Base-by-base conservation (phyloP, 208 protist genomes). In the Leishmania mexicana region DNA sequence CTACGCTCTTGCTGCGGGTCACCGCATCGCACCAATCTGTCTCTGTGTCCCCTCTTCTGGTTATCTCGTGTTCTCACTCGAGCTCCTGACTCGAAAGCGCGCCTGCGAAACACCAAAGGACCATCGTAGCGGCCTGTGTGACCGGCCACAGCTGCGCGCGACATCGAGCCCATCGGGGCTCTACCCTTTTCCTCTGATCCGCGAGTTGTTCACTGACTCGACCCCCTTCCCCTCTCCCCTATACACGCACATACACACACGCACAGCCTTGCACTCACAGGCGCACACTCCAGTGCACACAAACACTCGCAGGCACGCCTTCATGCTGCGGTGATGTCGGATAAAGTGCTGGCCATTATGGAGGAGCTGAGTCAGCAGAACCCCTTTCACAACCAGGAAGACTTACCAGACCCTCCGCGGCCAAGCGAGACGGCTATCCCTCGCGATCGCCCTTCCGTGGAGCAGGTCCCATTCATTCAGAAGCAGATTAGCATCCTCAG, bases 381-480 rank as follows among this genome's bases (percentile, higher is more conserved):
- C 75, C 94, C 94, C 0, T 94, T 94, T 75, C 90, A 78, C 24
- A 92, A 90, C 47, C 68, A 54, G 3, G 89, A 90, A 13, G 74
- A 83, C 68, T 76, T 97, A 19, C 81, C 88, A 10, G 91, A 97
- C 47, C 86, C 92, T 28, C 90, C 92, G 35, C 87, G 94, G n/a
- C 94, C 94, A 2, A 86, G 87, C 35, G 90, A 93, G 79, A 82
- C 77, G 15, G 84, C 81, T 57, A 93, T 96, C 53, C 92, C 92
- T 3, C 88, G 88, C 21, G 73, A 90, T 28, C 74, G 91, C 8
- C 84, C 92, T 0, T 84, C 91, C 0, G 40, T 80, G 0, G 87
- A 94, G 54, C 90, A 97, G 78, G 68, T 98, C 1, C 85, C 86
- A 10, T 81, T 86, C 67, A 88, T 98, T 45, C 96, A 98, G 78